Percentiles rank a stretch among this genome's conserved stretches.
These are phyloP conservation scores for Suillus subalutaceus DNA, from an alignment of 768 basidiomycete genomes.

Conservation along the genomic window DNA sequence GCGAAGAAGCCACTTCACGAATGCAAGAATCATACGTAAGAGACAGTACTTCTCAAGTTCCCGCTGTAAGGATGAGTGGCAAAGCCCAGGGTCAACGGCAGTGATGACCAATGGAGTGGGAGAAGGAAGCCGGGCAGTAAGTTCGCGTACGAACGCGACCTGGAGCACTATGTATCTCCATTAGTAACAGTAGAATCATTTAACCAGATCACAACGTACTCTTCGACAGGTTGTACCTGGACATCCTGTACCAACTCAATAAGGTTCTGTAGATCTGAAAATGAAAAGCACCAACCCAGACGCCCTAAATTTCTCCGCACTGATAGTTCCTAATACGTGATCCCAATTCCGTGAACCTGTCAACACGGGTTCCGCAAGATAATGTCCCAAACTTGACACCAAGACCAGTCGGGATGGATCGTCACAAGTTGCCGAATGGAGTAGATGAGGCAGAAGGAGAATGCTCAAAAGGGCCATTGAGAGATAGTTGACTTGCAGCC, in stretches of 20 bases:
- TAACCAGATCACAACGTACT: not conserved
- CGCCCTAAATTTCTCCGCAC: slow-evolving; percentile 24
- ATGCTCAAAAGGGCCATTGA: slow-evolving; percentile 13
- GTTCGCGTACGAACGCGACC: slow-evolving; percentile 37
- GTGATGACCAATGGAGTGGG: slow-evolving; percentile 24
- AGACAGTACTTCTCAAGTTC: slow-evolving; percentile 4
- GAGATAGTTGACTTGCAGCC: slow-evolving; percentile 40
- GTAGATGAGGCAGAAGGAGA: not conserved
- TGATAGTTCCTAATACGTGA: slow-evolving; percentile 29
- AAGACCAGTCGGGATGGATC: not conserved
- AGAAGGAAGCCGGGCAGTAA: slow-evolving; percentile 30
- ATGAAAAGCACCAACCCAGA: slow-evolving; percentile 17
- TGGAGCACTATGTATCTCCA: slow-evolving; percentile 27
- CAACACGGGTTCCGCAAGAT: not conserved
- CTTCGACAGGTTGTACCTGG: slow-evolving; percentile 2
- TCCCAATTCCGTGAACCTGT: slow-evolving; percentile 9
- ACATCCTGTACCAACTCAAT: not conserved
- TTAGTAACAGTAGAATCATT: not conserved
- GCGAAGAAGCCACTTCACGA: slow-evolving; percentile 16
- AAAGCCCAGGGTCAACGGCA: slow-evolving; percentile 39
- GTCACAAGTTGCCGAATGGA: not conserved
- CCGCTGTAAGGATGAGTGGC: slow-evolving; percentile 31
- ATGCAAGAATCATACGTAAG: not conserved
- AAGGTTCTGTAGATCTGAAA: not conserved
- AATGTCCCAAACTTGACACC: slow-evolving; percentile 3